A percentile compares a stretch with the other conserved stretches of the same genome.
Conservation (phyloP, 495 filamentous ascomycete species). For the Penicillium coffeae region DNA sequence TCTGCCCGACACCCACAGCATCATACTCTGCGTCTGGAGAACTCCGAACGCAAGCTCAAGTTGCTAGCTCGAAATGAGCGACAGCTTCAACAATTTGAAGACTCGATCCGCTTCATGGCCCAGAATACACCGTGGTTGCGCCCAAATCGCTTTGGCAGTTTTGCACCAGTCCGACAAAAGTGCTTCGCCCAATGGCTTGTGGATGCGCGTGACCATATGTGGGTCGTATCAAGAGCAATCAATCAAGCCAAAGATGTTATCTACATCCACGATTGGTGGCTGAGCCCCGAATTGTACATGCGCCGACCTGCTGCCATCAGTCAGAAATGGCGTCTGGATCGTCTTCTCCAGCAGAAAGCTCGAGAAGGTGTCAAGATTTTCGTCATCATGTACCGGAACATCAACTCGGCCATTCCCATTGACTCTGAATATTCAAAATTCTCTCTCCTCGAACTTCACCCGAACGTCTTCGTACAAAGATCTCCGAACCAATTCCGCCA, state of each 20-base stretch:
- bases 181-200: slow-evolving; percentile 97
- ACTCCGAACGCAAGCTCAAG: slow-evolving; percentile 84
- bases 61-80: slow-evolving; percentile 90
- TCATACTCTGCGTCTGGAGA: slow-evolving; percentile 76
- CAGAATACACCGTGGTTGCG: slow-evolving; percentile 74
- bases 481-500: slow-evolving; percentile 97
- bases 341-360: slow-evolving; percentile 90
- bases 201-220: slow-evolving; percentile 97
- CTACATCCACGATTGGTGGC: slow-evolving; percentile 99
- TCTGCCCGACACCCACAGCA: slow-evolving; percentile 70
- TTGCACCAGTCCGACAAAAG: slow-evolving; percentile 80
- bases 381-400: slow-evolving; percentile 97
- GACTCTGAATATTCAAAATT: slow-evolving; percentile 99
- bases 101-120: slow-evolving; percentile 83
- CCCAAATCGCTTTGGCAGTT: slow-evolving; percentile 84
- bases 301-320: slow-evolving; percentile 92
- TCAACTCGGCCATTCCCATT: slow-evolving; percentile 96
- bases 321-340: slow-evolving; percentile 96
- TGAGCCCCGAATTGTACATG: slow-evolving; percentile 96
- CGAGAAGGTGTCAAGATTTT: slow-evolving; percentile 96
- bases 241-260: slow-evolving; percentile 98
- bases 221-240: slow-evolving; percentile 95
- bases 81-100: slow-evolving; percentile 85
- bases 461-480: slow-evolving; percentile 92
- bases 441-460: slow-evolving; percentile 90